Evolutionary conservation across 441 rosid species (phyloP).

Genomic region (Heliophila coronopifolia): DNA sequence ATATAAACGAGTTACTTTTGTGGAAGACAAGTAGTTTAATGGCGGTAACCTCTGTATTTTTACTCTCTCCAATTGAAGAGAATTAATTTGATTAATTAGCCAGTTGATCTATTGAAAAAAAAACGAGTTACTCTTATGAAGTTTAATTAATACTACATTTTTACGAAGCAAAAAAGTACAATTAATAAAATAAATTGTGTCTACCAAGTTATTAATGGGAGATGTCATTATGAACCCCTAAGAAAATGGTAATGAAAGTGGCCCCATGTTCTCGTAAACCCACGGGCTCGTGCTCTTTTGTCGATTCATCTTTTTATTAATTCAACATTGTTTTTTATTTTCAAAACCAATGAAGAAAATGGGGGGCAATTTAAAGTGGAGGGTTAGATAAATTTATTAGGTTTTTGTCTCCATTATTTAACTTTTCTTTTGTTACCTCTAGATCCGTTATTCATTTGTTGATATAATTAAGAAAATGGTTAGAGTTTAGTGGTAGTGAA

Average conservation of each 20-base stretch:
- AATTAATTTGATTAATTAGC: too few relatives aligned
- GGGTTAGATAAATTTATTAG: slow-evolving; percentile 13
- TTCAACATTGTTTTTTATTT: slow-evolving; percentile 7
- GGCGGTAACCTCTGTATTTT: too few relatives aligned
- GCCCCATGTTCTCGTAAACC: slow-evolving; percentile 21
- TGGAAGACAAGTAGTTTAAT: too few relatives aligned
- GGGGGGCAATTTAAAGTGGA: slow-evolving; percentile 28
- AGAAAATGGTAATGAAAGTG: slow-evolving; percentile 10
- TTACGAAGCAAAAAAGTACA: too few relatives aligned
- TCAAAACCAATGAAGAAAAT: slow-evolving; percentile 20
- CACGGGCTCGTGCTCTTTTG: slow-evolving; percentile 25
- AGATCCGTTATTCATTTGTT: neutral
- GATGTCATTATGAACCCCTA: slow-evolving; percentile 23
- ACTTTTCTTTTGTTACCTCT: neutral
- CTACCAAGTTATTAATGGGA: slow-evolving; percentile 18
- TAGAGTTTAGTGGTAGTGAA: too few relatives aligned
- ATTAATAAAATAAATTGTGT: too few relatives aligned
- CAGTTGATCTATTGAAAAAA: too few relatives aligned
- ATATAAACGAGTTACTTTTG: too few relatives aligned
- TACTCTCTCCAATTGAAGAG: too few relatives aligned
- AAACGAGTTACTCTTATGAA: too few relatives aligned
- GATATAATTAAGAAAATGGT: neutral
- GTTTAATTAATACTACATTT: too few relatives aligned
- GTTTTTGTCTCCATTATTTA: slow-evolving; percentile 22
- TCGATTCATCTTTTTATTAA: neutral